Percentiles rank a stretch among this genome's conserved stretches.
Evolutionary conservation across 371 early-diverging fungal genomes (phyloP).

Genomic region (Funneliformis caledonium): DNA sequence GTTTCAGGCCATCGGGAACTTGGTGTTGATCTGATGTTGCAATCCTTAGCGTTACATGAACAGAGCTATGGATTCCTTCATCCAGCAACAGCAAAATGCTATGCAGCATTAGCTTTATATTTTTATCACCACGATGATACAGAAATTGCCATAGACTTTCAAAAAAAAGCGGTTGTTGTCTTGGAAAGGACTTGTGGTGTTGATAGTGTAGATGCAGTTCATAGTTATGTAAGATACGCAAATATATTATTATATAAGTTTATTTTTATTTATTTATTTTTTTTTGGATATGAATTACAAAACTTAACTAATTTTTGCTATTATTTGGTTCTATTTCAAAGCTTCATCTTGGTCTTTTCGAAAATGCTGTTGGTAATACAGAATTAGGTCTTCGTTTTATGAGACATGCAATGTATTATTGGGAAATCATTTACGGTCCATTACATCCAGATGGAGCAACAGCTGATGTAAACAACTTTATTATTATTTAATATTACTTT

Average conservation of each 20-base stretch:
- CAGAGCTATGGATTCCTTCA: conserved; percentile 92
- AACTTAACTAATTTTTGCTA: conserved; percentile 6
- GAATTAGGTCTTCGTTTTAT: conserved; percentile 79
- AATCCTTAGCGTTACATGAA: conserved; percentile 87
- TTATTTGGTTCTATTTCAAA: conserved; percentile 42
- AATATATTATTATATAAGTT: not conserved
- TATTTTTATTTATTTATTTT: not conserved
- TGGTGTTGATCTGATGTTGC: conserved; percentile 82
- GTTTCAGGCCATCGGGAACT: conserved; percentile 60
- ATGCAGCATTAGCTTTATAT: conserved; percentile 85
- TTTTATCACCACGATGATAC: conserved; percentile 81
- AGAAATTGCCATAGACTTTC: conserved; percentile 76
- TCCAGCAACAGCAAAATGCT: conserved; percentile 85
- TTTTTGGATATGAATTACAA: not conserved
- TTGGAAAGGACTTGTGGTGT: conserved; percentile 85
- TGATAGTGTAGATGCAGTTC: conserved; percentile 88
- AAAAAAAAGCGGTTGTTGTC: conserved; percentile 86
- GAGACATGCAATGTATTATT: conserved; percentile 79
- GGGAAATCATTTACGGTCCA: conserved; percentile 79
- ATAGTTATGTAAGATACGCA: conserved; percentile 74
- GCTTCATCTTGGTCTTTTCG: conserved; percentile 87
- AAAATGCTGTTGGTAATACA: conserved; percentile 78
- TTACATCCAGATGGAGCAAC: conserved; percentile 88
- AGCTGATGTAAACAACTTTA: conserved; percentile 64
- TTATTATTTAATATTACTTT: conserved; percentile 10